Base-by-base conservation (phyloP, 768 basidiomycete genomes). In the Russula foetens region DNA sequence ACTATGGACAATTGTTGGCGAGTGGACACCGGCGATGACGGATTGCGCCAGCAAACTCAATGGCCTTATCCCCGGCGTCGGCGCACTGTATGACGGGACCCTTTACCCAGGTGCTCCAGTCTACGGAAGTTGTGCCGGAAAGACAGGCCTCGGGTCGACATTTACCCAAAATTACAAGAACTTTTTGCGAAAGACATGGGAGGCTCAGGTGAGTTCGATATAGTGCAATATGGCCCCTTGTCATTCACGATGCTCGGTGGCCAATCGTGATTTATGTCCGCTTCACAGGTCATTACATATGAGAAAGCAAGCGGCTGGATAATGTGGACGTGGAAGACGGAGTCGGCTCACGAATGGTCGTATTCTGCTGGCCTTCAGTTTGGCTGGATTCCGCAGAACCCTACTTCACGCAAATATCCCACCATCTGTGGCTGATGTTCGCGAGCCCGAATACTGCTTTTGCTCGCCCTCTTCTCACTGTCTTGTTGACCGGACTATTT, bases 261-360 rank as follows among this genome's bases (percentile, higher is more conserved):
- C 9, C 31, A n/a, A n/a, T n/a, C n/a, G n/a, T n/a, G n/a, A n/a
- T n/a, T n/a, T n/a, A 9, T 33, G 31, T 33, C 9, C 31, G 9
- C 31, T 33, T 45, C 14, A 3, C 19, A 72, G 71, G 67, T 67
- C 17, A 84, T 79, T 51, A 77, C 88, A 5, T 91, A 77, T 62
- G 88, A 91, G 75, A 74, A 74, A 53, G 84, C 75, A 15, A 74
- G 77, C 53, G 89, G 88, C 3, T 91, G 89, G 89, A 72, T 90
- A 29, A 83, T 85, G 69, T 90, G 88, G 90, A 83, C 87, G 1
- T 92, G 90, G 90, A 92, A 91, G 74, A 72, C 88, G 0, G 90
- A 92, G 71, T 74, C 74, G 62, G 86, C 89, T 3, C 89, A 91
- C 63, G 94, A 96, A 60, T 97, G 94, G 94, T 80, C 87, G 0